Evolutionary conservation across 805 yeast genomes (phyloP).

Genomic region (Wickerhamiella spandovensis): DNA sequence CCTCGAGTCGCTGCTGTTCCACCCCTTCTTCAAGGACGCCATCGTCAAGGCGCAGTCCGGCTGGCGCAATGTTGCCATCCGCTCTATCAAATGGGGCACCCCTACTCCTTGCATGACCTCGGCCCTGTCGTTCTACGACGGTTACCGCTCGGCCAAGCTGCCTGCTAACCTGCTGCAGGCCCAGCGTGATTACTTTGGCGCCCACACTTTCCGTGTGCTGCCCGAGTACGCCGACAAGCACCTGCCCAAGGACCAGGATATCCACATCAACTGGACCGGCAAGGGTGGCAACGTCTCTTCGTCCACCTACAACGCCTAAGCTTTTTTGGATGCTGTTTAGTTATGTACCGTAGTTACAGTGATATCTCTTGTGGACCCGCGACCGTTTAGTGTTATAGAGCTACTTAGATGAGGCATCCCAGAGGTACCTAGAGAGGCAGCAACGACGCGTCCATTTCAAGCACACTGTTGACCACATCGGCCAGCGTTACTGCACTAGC

Average conservation of each 20-base stretch:
- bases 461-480: constrained; percentile 11
- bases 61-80: constrained; percentile 81
- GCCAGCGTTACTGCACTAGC: constrained; percentile 8
- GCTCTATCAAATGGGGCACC: constrained; percentile 73
- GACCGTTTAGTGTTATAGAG: no score
- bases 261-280: constrained; percentile 99
- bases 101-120: constrained; percentile 98
- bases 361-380: no score
- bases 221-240: constrained; percentile 69
- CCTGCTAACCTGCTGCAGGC: constrained; percentile 99
- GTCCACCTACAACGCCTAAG: constrained; percentile 80
- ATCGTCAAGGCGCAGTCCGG: constrained; percentile 86
- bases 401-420: no score
- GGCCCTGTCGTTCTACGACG: constrained; percentile 95
- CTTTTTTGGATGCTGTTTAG: background rate
- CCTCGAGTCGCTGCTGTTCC: constrained; percentile 88
- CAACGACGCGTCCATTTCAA: constrained; percentile 10
- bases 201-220: constrained; percentile 94
- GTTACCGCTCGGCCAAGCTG: constrained; percentile 88
- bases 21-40: constrained; percentile 87
- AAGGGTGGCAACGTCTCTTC: constrained; percentile 97
- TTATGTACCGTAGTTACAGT: background rate
- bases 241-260: constrained; percentile 67
- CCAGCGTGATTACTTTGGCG: constrained; percentile 99
- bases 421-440: background rate